Evolutionary conservation across 164 flowering plant species (phyloP), one percentile per base, ranked within the genome.

Genomic region (Sextonia rubra): DNA sequence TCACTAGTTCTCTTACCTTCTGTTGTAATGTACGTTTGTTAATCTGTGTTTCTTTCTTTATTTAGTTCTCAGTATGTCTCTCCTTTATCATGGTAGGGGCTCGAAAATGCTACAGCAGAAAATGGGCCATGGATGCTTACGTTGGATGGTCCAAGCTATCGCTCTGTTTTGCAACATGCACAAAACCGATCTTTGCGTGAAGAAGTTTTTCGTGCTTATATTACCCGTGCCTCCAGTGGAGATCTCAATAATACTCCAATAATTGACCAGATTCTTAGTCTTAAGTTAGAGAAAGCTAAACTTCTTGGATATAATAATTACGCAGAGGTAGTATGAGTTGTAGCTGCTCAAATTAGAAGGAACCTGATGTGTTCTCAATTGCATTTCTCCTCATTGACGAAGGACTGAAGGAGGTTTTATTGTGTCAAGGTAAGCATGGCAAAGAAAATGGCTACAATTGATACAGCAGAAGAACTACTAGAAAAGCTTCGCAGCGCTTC

Each of bases 121-220:
- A 83, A 87, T 78, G 98, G 99, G 20, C 99, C 98, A 32, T 96
- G 99, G 99, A 49, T 96, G 65, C 86, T 96, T 71, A 93, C 97
- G 30, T 77, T 96, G 90, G 98, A 93, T 83, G 95, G 86, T 66
- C 98, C 97, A 56, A 88, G 97, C 80, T 93, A 66, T 85, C 79
- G 85, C n/a, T 77, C 99, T 82, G 97, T 96, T 47, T 85, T 92
- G 98, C 94, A 90, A 85, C 97, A 96, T 84, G 87, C 95, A 70
- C 75, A 68, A 56, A 92, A 96, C 64, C 84, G 97, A 66, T 78
- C 90, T 58, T 80, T 96, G 73, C 91, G 98, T 44, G 93, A 93
- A 80, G 98, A 96, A 85, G 84, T 96, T 29, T 93, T 89, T 79
- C 88, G 89, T 77, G 94, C 98, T 74, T 90, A 90, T 82, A 23